Conservation (phyloP, 2,329 filamentous ascomycete genomes). For the Alternaria consortialis region DNA sequence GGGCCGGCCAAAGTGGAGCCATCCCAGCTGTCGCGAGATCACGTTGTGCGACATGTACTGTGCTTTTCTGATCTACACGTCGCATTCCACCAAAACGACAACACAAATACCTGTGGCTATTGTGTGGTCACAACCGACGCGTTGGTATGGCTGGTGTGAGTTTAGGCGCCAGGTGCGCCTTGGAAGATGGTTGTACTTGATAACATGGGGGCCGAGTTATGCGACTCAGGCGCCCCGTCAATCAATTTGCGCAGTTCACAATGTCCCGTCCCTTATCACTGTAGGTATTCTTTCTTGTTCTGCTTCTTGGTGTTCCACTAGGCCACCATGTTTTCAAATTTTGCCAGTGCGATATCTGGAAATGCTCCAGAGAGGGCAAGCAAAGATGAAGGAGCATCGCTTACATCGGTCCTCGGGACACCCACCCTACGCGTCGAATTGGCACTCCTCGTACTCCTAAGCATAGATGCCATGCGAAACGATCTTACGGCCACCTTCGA, state of each 20-base stretch:
- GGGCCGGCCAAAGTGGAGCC: neutral
- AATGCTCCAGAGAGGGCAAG: neutral
- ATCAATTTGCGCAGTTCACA: neutral
- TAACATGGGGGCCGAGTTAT: neutral
- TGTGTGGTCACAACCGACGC: neutral
- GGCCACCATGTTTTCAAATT: slow-evolving; percentile 2
- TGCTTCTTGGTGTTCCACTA: neutral
- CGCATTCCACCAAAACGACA: neutral
- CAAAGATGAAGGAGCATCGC: slow-evolving; percentile 41
- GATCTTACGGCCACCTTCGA: slow-evolving; percentile 42
- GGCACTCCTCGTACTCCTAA: slow-evolving; percentile 57
- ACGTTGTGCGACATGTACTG: neutral
- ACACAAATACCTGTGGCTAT: neutral
- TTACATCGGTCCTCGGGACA: slow-evolving; percentile 52
- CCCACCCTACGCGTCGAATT: slow-evolving; percentile 55
- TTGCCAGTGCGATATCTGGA: slow-evolving; percentile 7
- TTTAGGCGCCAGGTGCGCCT: neutral
- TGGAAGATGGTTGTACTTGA: neutral
- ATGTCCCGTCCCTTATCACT: neutral
- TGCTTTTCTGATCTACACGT: neutral
- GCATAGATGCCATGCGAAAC: slow-evolving; percentile 56
- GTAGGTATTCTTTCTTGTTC: neutral
- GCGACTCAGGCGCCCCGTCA: slow-evolving; percentile 4
- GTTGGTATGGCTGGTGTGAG: neutral
- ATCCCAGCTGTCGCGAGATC: neutral